Base-by-base conservation (phyloP, 768 basidiomycete genomes). In the Hebeloma cylindrosporum region DNA sequence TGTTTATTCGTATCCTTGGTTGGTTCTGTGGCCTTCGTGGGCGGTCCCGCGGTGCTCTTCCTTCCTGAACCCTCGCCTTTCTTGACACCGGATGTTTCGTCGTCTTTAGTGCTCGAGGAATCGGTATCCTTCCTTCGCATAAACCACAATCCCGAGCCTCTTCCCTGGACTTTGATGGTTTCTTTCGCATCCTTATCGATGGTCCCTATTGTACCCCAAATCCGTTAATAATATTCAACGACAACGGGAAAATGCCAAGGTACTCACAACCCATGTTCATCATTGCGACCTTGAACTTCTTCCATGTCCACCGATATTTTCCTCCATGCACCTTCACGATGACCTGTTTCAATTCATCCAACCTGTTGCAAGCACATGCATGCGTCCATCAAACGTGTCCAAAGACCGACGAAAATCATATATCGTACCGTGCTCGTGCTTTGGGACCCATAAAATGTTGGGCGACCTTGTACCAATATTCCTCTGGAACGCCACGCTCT, bases 251-350 rank as follows among this genome's bases (percentile, higher is more conserved):
- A 6, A 36, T 9, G 18, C 17, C 28, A 26, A 34, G 18, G 30
- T 30, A 75, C 88, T 62, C 56, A 89, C 88, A 89, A 33, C 86
- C 84, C 85, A 90, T 85, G 61, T 80, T 89, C 47, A 73, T 67
- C 79, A 90, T 82, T 3, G 87, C 88, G 41, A 85, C 71, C 65
- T 75, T 81, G 68, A 84, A 90, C 54, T 80, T 85, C 68, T 88
- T 86, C 88, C 88, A 90, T 50, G 76, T 83, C 88, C 88, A 90
- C 38, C 79, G 72, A 58, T 89, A 89, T 54, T 79, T 82, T 10
- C 85, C 85, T 8, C 85, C 87, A 49, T 88, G 77, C 51, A 90
- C 77, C 58, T 85, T 79, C 29, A 75, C 69, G 69, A 90, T 77
- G 46, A 90, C 84, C 32, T 75, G 75, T 65, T 87, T 87, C 46